Evolutionary conservation across 192 early-diverging fungal genomes (phyloP), one percentile per base, ranked within the genome.

Genomic region (Mortierella claussenii): DNA sequence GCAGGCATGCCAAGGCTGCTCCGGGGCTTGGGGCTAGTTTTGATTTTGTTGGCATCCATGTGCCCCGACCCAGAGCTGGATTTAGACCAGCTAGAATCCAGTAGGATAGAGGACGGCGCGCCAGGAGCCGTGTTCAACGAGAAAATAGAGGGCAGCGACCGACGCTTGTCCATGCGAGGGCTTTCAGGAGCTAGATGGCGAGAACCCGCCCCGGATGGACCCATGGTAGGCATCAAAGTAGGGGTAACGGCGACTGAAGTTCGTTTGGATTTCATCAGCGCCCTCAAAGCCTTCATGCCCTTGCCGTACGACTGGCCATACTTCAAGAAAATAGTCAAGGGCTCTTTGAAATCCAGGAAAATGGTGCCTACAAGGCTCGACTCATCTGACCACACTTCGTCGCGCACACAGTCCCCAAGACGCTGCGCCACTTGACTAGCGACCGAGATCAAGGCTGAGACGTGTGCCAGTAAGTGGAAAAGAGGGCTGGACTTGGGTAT

Each of bases 251-350:
- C n/a, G 21, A 60, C 27, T 6, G 73, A 54, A 2, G 51, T 26
- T 5, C 64, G 57, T 47, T 67, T 76, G 43, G 73, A 66, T 37
- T 76, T 76, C 51, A 76, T 37, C 32, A 76, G 46, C 2, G 73
- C 32, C 52, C 65, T 51, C 15, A 76, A 30, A 17, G 73, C 63
- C 58, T 76, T 76, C 64, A 76, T 76, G 24, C 73, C 73, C 53
- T 76, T 76, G n/a, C 64, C 73, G 36, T 76, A 76, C n/a, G 73
- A 52, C 20, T 76, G 73, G 28, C 73, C 73, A 24, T 76, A 76
- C 57, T 61, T 66, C 73, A 76, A 67, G 47, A 76, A 76, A 51
- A 67, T 67, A 11, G 64, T 62, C 32, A 76, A 33, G 23, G 73
- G 58, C 21, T 76, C 73, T 21, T 76, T 76, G 53, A 50, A 53